Conservation (phyloP, 139 green algal genomes). For the Closterium sp. region DNA sequence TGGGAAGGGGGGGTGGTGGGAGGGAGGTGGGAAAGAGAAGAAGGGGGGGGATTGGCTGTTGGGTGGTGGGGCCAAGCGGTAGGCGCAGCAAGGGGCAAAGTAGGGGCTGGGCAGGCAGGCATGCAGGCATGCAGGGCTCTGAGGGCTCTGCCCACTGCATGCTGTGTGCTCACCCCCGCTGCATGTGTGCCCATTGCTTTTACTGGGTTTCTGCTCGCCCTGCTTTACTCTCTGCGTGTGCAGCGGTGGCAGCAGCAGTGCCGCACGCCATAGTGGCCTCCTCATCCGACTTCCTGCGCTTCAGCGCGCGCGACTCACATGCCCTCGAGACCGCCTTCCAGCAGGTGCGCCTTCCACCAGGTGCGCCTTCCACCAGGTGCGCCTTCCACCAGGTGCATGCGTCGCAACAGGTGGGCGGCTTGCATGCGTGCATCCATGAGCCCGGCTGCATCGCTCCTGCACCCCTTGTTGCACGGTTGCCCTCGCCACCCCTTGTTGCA, state of each 20-base stretch:
- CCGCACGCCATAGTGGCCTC: conserved; percentile 7
- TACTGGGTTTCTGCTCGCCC: neutral
- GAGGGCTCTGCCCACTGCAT: neutral
- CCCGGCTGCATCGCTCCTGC: no score
- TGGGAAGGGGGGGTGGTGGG: neutral
- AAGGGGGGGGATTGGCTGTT: no score
- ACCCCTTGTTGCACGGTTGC: neutral
- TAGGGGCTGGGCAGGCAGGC: no score
- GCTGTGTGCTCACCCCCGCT: neutral
- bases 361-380: conserved; percentile 11
- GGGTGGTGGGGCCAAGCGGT: no score
- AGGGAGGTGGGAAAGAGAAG: no score
- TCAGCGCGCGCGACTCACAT: conserved; percentile 31
- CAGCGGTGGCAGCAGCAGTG: conserved; percentile 20
- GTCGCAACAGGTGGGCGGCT: neutral
- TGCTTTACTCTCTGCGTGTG: neutral
- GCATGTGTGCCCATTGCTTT: no score
- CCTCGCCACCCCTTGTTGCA: no score
- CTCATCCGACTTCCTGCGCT: conserved; percentile 29
- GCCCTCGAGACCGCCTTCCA: conserved; percentile 45
- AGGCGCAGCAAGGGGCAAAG: neutral
- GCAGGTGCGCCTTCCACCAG: conserved; percentile 23
- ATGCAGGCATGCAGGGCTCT: neutral
- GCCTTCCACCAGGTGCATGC: neutral
- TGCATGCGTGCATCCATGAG: neutral